A percentile compares a stretch with the other conserved stretches of the same genome.
phyloP scores from a whole-genome alignment of 2,329 filamentous ascomycete species.

The Geosmithia putterillii region DNA sequence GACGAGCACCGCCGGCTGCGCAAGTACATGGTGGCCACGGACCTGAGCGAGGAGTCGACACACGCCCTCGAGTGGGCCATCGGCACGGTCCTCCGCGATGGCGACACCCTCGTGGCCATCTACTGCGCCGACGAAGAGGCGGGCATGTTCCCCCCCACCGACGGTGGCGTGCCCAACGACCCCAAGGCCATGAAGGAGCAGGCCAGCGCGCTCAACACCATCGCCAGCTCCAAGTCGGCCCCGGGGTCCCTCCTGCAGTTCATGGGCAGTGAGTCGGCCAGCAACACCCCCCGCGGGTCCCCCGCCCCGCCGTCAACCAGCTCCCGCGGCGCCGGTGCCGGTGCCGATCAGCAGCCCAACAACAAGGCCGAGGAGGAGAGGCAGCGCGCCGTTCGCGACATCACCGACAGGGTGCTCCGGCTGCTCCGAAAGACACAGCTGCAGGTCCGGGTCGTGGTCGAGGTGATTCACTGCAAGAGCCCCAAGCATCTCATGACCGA shows the following conservation, averaged over 20 bases:
- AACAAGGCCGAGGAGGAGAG: conserved; percentile 65
- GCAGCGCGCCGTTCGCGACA: conserved; percentile 65
- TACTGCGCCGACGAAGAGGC: conserved; percentile 89
- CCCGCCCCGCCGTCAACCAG: conserved; percentile 3
- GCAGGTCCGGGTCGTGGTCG: conserved; percentile 85
- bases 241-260: conserved; percentile 3
- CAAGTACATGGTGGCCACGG: conserved; percentile 91
- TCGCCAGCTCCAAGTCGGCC: conserved; percentile 30
- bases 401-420: conserved; percentile 75
- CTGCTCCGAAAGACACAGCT: conserved; percentile 81
- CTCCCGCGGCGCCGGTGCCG: background rate
- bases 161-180: conserved; percentile 52
- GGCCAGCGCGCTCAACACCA: conserved; percentile 55
- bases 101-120: conserved; percentile 85
- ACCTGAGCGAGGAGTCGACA: conserved; percentile 85
- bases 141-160: conserved; percentile 29
- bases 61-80: conserved; percentile 97
- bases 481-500: conserved; percentile 93
- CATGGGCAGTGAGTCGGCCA: conserved; percentile 3
- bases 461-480: conserved; percentile 97
- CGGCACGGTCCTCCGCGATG: conserved; percentile 84
- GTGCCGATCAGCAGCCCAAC: conserved; percentile 22
- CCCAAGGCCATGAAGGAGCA: conserved; percentile 65
- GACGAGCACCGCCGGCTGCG: conserved; percentile 68
- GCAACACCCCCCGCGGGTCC: conserved; percentile 3